A percentile compares a stretch with the other conserved stretches of the same genome.
These are phyloP conservation scores for Arthrobotrys musiformis DNA, from an alignment of 2,329 filamentous ascomycete species.

Conservation along the genomic window DNA sequence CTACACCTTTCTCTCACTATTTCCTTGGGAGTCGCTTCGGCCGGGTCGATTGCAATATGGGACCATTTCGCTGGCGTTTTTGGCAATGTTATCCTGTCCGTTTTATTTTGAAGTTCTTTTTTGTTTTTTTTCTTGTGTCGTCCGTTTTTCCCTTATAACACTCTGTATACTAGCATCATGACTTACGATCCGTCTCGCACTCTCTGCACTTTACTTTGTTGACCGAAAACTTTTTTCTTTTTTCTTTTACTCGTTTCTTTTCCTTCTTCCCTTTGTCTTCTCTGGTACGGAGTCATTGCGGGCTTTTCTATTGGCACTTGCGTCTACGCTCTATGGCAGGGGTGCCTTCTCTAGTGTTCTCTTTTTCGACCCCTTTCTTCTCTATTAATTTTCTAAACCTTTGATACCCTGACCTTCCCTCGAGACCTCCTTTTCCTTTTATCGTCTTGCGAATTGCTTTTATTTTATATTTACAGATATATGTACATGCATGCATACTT, in stretches of 20 bases:
- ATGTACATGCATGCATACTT: conserved; percentile 44
- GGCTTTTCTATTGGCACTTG: conserved; percentile 12
- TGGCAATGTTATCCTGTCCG: conserved; percentile 14
- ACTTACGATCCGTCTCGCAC: conserved; percentile 44
- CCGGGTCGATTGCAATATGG: conserved; percentile 56
- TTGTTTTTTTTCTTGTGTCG: conserved; percentile 1
- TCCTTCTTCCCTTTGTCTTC: conserved; percentile 53
- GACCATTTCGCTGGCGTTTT: conserved; percentile 55
- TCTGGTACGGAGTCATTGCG: conserved; percentile 55
- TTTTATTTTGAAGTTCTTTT: not conserved
- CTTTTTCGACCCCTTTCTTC: conserved; percentile 4
- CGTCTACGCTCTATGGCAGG: not conserved
- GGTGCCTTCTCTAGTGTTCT: conserved; percentile 19
- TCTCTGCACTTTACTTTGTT: conserved; percentile 26
- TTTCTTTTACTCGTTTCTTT: conserved; percentile 28
- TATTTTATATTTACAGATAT: conserved; percentile 49
- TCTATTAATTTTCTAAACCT: conserved; percentile 36
- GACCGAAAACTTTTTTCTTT: conserved; percentile 15
- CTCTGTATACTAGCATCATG: conserved; percentile 54
- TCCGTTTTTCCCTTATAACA: conserved; percentile 18
- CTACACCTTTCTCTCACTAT: conserved; percentile 35
- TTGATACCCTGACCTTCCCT: conserved; percentile 50
- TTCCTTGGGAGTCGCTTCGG: conserved; percentile 55
- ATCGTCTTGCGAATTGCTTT: conserved; percentile 12
- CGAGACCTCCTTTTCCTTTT: conserved; percentile 20